These are phyloP conservation scores for Cudoniella acicularis DNA, from an alignment of 495 filamentous ascomycete species.

Conservation along the genomic window DNA sequence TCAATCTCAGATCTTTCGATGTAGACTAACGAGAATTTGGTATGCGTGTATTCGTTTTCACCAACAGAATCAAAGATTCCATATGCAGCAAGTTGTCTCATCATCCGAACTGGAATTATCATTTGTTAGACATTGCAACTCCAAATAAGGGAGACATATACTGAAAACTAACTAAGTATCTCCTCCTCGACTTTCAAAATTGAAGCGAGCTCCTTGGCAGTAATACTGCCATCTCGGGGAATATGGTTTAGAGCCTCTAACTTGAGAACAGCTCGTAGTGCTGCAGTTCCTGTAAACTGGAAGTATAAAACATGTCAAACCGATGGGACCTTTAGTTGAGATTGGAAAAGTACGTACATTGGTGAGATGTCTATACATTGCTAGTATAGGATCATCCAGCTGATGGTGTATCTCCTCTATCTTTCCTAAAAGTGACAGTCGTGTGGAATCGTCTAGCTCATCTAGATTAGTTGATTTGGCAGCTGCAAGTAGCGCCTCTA, in stretches of 20 bases:
- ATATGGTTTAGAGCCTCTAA: conserved; percentile 21
- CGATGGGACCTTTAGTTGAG: neutral
- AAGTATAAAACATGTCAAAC: neutral
- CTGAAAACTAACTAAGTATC: conserved; percentile 17
- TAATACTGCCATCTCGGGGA: conserved; percentile 18
- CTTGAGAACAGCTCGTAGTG: conserved; percentile 21
- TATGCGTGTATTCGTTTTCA: conserved; percentile 23
- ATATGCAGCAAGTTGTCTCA: conserved; percentile 21
- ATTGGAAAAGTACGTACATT: conserved; percentile 1
- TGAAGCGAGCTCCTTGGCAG: conserved; percentile 20
- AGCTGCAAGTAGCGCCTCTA: conserved; percentile 8
- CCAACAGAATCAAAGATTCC: conserved; percentile 22
- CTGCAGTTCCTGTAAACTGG: conserved; percentile 6
- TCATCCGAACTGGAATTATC: conserved; percentile 17
- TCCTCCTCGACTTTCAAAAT: conserved; percentile 17
- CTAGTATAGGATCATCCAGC: conserved; percentile 2
- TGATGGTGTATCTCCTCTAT: conserved; percentile 7
- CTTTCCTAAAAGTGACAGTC: neutral
- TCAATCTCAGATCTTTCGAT: conserved; percentile 25
- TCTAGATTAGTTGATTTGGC: conserved; percentile 10
- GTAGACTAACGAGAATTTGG: conserved; percentile 23
- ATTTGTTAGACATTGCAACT: neutral
- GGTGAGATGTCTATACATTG: conserved; percentile 13
- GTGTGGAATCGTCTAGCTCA: neutral
- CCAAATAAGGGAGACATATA: neutral